phyloP scores from a whole-genome alignment of 2,329 filamentous ascomycete genomes.

The Colletotrichum costaricense region DNA sequence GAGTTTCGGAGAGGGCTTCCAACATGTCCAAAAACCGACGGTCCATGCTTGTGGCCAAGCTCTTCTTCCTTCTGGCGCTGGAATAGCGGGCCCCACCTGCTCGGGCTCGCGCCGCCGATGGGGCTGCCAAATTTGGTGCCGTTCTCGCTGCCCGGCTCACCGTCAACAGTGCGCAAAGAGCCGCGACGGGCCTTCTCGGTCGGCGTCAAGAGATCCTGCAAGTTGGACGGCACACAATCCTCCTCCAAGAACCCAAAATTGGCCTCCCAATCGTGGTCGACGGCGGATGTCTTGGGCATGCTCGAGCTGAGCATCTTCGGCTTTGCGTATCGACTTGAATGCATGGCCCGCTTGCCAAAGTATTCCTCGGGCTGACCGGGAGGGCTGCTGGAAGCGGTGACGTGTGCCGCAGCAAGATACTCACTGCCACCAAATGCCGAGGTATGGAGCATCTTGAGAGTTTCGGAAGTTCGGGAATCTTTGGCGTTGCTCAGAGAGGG shows the following conservation, averaged over 20 bases:
- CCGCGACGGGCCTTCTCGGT: conserved; percentile 75
- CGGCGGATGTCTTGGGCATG: conserved; percentile 72
- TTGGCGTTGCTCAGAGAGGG: conserved; percentile 75
- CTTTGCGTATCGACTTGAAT: conserved; percentile 75
- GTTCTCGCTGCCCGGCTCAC: conserved; percentile 59
- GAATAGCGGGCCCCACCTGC: conserved; percentile 71
- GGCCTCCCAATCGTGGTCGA: conserved; percentile 72
- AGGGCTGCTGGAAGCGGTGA: conserved; percentile 53
- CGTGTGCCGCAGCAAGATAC: conserved; percentile 64
- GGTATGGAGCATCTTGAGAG: conserved; percentile 73
- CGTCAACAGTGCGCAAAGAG: conserved; percentile 67
- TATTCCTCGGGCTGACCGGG: conserved; percentile 70
- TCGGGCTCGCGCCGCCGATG: conserved; percentile 66
- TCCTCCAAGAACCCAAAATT: conserved; percentile 84
- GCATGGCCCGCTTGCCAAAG: conserved; percentile 78
- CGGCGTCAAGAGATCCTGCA: conserved; percentile 74
- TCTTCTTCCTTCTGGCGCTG: conserved; percentile 71
- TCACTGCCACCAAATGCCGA: conserved; percentile 76
- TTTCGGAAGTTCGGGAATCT: conserved; percentile 70
- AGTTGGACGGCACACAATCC: conserved; percentile 82
- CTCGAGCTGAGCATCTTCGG: conserved; percentile 76
- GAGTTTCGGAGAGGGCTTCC: conserved; percentile 74
- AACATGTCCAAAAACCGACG: conserved; percentile 74
- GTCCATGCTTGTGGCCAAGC: conserved; percentile 48
- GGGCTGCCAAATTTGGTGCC: conserved; percentile 72